Base-by-base conservation (phyloP, 805 yeast species). In the Cyberlindnera petersonii region DNA sequence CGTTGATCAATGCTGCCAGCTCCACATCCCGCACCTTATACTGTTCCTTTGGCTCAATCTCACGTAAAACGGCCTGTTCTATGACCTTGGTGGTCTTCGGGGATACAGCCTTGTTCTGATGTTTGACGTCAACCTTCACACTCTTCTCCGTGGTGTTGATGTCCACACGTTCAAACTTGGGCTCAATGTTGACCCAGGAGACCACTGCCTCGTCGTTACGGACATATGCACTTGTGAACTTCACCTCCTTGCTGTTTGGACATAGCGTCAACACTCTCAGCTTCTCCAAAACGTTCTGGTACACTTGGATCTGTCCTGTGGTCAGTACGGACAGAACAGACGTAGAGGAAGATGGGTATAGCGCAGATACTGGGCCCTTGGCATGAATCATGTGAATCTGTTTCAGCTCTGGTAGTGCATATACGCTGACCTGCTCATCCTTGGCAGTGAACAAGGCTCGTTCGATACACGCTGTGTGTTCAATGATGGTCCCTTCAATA, bases 151-250 rank as follows among this genome's bases (percentile, higher is more conserved):
- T 29, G 10, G 56, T 44, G 23, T 52, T 43, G n/a, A 53, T 31
- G 18, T 57, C 41, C 20, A 61, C 44, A 1, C 52, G 22, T 38
- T 58, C 55, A 38, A 68, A 64, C 37, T 56, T 60, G 26, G 71
- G 71, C 40, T 64, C 70, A 34, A 67, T 56, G 2, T 60, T 68
- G 39, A 58, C 47, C 67, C 68, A 66, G 13, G 69, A 60, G 4
- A 65, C 35, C 24, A 65, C 43, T 4, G 63, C 31, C 11, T 42
- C 42, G 9, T 44, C 35, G 9, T 46, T 42, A 2, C 38, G 31
- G 4, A 50, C 24, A 18, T 44, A 42, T 26, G 57, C 54, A 30
- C 57, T 59, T 6, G 56, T 42, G 15, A 61, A 54, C 22, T 53
- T 56, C 6, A 60, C 51, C 10, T 48, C 44, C 26, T 54, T 30